phyloP scores from a whole-genome alignment of 2,329 filamentous ascomycete genomes.

The Colletotrichum tofieldiae region DNA sequence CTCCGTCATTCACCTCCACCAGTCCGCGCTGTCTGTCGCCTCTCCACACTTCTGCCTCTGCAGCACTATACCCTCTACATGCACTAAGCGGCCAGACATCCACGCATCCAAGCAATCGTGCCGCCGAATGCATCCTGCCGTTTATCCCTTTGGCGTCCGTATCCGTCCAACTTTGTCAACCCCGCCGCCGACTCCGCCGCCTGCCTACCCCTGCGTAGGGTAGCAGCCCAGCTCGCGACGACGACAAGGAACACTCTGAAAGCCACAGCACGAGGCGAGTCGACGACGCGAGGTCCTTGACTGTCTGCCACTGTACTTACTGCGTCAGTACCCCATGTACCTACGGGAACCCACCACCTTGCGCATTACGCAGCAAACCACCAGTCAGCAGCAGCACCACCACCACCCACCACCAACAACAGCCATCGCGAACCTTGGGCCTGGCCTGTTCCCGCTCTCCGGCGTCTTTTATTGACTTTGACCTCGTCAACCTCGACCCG shows the following conservation, averaged over 20 bases:
- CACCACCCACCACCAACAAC: constrained; percentile 12
- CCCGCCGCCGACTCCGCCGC: constrained; percentile 2
- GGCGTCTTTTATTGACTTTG: constrained; percentile 34
- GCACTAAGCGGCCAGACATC: constrained; percentile 8
- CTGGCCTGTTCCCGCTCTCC: constrained; percentile 15
- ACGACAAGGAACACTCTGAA: constrained; percentile 11
- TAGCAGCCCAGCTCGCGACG: constrained; percentile 15
- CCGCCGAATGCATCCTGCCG: constrained; percentile 38
- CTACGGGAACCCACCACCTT: neutral
- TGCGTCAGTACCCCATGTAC: neutral
- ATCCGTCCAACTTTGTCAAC: constrained; percentile 29
- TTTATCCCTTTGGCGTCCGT: constrained; percentile 30
- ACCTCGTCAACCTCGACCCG: constrained; percentile 30
- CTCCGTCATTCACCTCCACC: constrained; percentile 26
- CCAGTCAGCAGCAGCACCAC: constrained; percentile 2
- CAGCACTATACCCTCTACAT: neutral
- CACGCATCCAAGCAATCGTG: constrained; percentile 21
- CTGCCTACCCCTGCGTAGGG: constrained; percentile 28
- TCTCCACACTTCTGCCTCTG: constrained; percentile 2
- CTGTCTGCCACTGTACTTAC: neutral
- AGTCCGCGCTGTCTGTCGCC: constrained; percentile 5
- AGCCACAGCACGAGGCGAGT: constrained; percentile 10
- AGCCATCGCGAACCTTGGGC: constrained; percentile 25
- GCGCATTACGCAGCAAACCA: constrained; percentile 10
- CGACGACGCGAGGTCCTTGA: constrained; percentile 13